A percentile compares a stretch with the other conserved stretches of the same genome.
Conservation (phyloP, 495 filamentous ascomycete species). For the Lindgomyces ingoldianus region DNA sequence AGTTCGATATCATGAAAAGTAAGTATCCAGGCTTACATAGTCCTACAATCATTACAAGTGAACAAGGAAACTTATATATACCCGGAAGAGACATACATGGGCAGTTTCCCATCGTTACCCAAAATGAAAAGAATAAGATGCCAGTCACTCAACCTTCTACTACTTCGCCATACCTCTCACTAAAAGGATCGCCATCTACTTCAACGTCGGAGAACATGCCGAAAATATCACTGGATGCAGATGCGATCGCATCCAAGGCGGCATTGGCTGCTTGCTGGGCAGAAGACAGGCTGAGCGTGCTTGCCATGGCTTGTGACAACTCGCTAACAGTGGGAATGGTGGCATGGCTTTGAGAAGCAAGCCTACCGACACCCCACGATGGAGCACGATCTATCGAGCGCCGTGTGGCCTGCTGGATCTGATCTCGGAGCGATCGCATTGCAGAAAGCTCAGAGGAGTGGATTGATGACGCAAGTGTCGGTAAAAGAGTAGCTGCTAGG, state of each 20-base stretch:
- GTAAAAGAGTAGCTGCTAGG: conserved; percentile 8
- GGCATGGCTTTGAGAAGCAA: neutral
- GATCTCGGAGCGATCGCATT: conserved; percentile 2
- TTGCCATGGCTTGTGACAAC: conserved; percentile 13
- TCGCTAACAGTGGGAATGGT: conserved; percentile 15
- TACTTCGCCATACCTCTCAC: neutral
- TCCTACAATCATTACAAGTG: too few species aligned
- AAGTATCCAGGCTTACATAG: too few species aligned
- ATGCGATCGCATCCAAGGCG: conserved; percentile 3
- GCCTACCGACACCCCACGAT: neutral
- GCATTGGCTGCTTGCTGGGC: conserved; percentile 4
- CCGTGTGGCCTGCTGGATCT: conserved; percentile 1
- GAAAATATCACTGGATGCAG: neutral
- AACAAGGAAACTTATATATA: too few species aligned
- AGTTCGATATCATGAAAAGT: too few species aligned
- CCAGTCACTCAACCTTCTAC: neutral
- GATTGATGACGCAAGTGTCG: conserved; percentile 6
- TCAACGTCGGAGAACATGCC: neutral
- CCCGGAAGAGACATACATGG: too few species aligned
- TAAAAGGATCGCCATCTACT: neutral
- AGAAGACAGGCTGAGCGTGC: conserved; percentile 14
- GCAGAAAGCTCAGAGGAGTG: conserved; percentile 19
- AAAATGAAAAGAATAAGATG: too few species aligned
- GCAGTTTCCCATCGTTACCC: too few species aligned
- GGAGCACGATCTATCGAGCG: neutral